phyloP scores from a whole-genome alignment of 169 alveolate species.

The Plasmodium coatneyi region DNA sequence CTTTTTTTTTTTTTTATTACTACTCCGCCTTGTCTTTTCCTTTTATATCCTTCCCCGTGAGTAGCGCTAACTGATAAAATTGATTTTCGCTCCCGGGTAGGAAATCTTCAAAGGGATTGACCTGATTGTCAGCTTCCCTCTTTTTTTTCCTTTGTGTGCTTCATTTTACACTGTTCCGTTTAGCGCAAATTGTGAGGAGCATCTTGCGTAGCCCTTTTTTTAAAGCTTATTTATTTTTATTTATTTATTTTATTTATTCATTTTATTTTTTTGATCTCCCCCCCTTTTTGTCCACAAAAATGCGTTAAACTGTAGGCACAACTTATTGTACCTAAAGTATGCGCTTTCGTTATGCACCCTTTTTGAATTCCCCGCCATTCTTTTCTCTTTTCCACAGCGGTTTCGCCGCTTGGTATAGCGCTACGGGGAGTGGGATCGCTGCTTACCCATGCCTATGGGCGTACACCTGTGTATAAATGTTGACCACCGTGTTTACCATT shows the following conservation, averaged over 20 bases:
- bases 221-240: neutral
- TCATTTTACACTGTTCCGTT: neutral
- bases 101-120: neutral
- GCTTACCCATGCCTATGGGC: neutral
- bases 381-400: neutral
- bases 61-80: neutral
- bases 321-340: neutral
- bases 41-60: neutral
- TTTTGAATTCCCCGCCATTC: neutral
- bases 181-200: neutral
- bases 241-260: neutral
- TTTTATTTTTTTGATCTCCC: neutral
- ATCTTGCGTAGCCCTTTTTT: neutral
- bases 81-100: neutral
- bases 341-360: neutral
- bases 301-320: neutral
- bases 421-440: neutral
- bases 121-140: neutral
- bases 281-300: neutral
- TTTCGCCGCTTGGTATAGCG: neutral
- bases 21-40: neutral
- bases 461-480: neutral
- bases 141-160: neutral
- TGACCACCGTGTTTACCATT: neutral
- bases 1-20: neutral